These are phyloP conservation scores for Apophysomyces trapeziformis DNA, from an alignment of 371 early-diverging fungal species.

Conservation along the genomic window DNA sequence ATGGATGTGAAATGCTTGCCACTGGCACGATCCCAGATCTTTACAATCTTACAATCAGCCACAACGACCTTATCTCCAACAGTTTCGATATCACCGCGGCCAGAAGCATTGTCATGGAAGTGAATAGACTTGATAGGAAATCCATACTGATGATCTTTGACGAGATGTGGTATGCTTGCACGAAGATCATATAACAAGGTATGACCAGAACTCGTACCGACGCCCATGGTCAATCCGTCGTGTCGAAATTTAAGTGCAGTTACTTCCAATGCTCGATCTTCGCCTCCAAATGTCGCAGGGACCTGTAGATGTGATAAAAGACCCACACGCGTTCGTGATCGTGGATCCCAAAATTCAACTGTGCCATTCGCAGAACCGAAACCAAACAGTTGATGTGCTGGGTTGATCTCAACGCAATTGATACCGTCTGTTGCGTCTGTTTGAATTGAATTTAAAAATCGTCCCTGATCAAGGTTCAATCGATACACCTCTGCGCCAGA, in stretches of 20 bases:
- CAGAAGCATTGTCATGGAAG: conserved; percentile 77
- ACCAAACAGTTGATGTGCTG: conserved; percentile 91
- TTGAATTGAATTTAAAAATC: conserved; percentile 85
- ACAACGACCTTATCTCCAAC: conserved; percentile 80
- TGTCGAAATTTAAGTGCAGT: conserved; percentile 80
- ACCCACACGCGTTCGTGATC: conserved; percentile 78
- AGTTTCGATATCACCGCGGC: conserved; percentile 29
- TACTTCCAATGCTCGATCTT: conserved; percentile 48
- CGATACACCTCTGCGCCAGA: conserved; percentile 88
- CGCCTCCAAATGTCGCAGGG: conserved; percentile 49
- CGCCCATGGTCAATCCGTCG: conserved; percentile 90
- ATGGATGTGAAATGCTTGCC: conserved; percentile 90
- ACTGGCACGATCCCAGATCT: conserved; percentile 87
- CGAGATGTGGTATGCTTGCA: conserved; percentile 76
- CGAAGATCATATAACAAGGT: conserved; percentile 96
- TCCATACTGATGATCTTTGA: conserved; percentile 98
- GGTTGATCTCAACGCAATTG: conserved; percentile 85
- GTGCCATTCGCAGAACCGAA: conserved; percentile 88
- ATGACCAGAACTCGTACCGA: conserved; percentile 93
- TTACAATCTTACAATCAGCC: conserved; percentile 89
- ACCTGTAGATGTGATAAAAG: conserved; percentile 58
- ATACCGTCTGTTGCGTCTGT: conserved; percentile 79
- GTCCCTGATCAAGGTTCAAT: conserved; percentile 94
- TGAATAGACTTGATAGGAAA: conserved; percentile 89
- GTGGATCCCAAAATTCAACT: conserved; percentile 96